A percentile compares a stretch with the other conserved stretches of the same genome.
Conservation (phyloP, 2,329 filamentous ascomycete species). For the Venturia asperata region DNA sequence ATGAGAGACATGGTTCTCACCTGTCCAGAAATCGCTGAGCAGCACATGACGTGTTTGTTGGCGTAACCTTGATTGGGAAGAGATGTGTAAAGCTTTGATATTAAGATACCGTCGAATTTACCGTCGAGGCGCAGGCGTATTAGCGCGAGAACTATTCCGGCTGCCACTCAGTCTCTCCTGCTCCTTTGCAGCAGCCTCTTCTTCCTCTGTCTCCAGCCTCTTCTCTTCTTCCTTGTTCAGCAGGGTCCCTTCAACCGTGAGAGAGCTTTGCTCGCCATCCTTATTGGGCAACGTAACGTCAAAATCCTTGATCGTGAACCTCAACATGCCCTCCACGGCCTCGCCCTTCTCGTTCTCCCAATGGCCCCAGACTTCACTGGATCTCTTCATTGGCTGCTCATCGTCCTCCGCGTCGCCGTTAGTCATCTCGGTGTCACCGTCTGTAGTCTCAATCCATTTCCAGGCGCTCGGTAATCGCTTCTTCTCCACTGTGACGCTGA, state of each 20-base stretch:
- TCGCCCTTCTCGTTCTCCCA: slow-evolving; percentile 68
- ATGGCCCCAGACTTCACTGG: slow-evolving; percentile 49
- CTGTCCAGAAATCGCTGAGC: background rate
- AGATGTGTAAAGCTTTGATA: slow-evolving; percentile 5
- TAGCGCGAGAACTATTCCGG: slow-evolving; percentile 1
- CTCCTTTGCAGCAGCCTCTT: slow-evolving; percentile 2
- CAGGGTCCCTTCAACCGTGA: slow-evolving; percentile 58
- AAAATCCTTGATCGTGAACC: slow-evolving; percentile 76
- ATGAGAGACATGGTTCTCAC: background rate
- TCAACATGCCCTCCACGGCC: slow-evolving; percentile 61
- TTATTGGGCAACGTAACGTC: slow-evolving; percentile 60
- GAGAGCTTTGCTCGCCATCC: slow-evolving; percentile 47
- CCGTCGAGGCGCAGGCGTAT: slow-evolving; percentile 1
- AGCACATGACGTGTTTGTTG: background rate
- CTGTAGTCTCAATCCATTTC: slow-evolving; percentile 51
- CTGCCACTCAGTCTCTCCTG: slow-evolving; percentile 4
- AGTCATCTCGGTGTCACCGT: slow-evolving; percentile 23
- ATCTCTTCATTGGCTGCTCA: slow-evolving; percentile 25
- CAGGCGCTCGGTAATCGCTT: slow-evolving; percentile 68
- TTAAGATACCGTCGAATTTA: background rate
- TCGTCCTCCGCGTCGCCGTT: slow-evolving; percentile 23
- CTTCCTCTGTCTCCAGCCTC: slow-evolving; percentile 49
- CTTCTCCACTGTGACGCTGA: slow-evolving; percentile 80
- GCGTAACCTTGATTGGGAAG: background rate
- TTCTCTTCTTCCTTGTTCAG: slow-evolving; percentile 61